Evolutionary conservation across 192 early-diverging fungal genomes (phyloP), one percentile per base, ranked within the genome.

Genomic region (Backusella parvicylindrica): DNA sequence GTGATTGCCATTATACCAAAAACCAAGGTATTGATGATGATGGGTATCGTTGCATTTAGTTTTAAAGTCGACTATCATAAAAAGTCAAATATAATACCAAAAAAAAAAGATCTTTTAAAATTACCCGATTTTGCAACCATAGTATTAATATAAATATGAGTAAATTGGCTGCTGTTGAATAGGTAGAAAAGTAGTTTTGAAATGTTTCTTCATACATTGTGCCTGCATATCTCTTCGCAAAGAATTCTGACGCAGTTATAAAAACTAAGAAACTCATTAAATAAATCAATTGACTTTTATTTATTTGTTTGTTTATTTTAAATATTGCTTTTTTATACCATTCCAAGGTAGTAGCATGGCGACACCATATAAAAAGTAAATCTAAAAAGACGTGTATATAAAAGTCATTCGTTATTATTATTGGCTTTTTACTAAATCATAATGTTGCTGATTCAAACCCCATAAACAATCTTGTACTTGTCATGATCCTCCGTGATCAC

Each of bases 271-370:
- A n/a, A n/a, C n/a, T n/a, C n/a, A n/a, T n/a, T n/a, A 12, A 56
- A 1, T 35, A 26, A 50, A 67, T 32, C 23, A 23, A 50, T 9
- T 16, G 28, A 33, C 9, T 26, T 26, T 2, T 26, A 7, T 37
- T 2, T 37, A 6, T 56, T 21, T 50, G 4, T 50, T 50, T 50
- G 47, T 50, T 43, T 13, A 23, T 53, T 37, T 28, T 74, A 7
- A 47, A 64, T 35, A 26, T 50, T n/a, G 18, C 32, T 28, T 47
- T 12, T 30, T 30, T 30, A n/a, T 82, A 88, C 87, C 87, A 82
- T 95, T 95, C 93, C 93, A 95, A 32, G 92, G 91, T 36, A 95
- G 77, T 43, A 95, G 82, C 77, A 92, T 90, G 18, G 92, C 87
- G 23, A 92, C 80, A n/a, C 93, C 93, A 80, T 92, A 92, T 7